Evolutionary conservation across 495 filamentous ascomycete species (phyloP).

Genomic region (Penicillium ochrochloron): DNA sequence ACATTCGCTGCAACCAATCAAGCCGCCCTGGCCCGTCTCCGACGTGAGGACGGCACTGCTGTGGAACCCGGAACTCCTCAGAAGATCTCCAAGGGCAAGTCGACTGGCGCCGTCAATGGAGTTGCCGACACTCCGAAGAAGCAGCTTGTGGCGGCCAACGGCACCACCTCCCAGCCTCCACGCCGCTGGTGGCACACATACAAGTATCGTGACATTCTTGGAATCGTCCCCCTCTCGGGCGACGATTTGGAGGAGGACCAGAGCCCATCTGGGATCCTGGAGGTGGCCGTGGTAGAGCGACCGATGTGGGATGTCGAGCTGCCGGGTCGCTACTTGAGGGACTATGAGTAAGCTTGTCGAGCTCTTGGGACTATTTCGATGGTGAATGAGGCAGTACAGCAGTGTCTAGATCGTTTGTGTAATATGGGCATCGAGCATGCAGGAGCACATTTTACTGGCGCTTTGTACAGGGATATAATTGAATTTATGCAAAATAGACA

Average conservation of each 20-base stretch:
- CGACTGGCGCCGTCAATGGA: slow-evolving; percentile 23
- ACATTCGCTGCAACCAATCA: slow-evolving; percentile 39
- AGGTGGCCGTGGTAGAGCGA: slow-evolving; percentile 87
- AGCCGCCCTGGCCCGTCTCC: slow-evolving; percentile 37
- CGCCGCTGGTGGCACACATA: slow-evolving; percentile 76
- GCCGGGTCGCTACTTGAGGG: slow-evolving; percentile 70
- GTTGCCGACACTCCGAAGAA: slow-evolving; percentile 32
- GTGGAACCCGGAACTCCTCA: slow-evolving; percentile 42
- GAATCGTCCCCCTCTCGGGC: slow-evolving; percentile 70
- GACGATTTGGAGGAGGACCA: slow-evolving; percentile 28
- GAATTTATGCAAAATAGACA: slow-evolving; percentile 17
- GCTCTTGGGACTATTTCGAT: slow-evolving; percentile 1
- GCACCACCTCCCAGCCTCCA: slow-evolving; percentile 28
- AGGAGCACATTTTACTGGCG: slow-evolving; percentile 33
- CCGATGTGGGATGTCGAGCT: slow-evolving; percentile 84
- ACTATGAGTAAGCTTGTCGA: slow-evolving; percentile 58
- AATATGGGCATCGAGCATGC: slow-evolving; percentile 25
- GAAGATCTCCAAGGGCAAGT: slow-evolving; percentile 29
- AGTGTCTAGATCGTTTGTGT: slow-evolving; percentile 22
- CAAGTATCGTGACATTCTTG: slow-evolving; percentile 90
- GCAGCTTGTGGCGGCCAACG: slow-evolving; percentile 30
- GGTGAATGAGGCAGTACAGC: slow-evolving; percentile 13
- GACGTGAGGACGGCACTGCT: slow-evolving; percentile 40
- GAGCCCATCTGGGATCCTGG: slow-evolving; percentile 51
- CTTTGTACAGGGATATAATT: slow-evolving; percentile 28